A percentile compares a stretch with the other conserved stretches of the same genome.
These are phyloP conservation scores for Pseudevernia furfuracea DNA, from an alignment of 495 filamentous ascomycete genomes.

Conservation along the genomic window DNA sequence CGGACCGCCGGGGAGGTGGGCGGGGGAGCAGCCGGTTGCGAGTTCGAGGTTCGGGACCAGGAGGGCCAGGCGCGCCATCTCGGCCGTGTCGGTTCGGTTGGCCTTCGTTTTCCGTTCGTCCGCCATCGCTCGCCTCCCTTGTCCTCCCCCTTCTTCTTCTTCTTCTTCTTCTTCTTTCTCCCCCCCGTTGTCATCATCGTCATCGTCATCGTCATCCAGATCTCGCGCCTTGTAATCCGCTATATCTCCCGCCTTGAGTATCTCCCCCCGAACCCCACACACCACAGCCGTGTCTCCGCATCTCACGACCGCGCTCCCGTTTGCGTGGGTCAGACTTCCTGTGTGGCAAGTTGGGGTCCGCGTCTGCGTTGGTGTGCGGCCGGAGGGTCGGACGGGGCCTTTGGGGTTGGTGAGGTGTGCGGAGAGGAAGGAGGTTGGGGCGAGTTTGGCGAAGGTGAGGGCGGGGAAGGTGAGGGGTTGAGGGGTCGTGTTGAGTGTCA, in stretches of 20 bases:
- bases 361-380: constrained; percentile 59
- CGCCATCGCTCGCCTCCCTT: too few relatives aligned
- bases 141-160: too few relatives aligned
- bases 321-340: constrained; percentile 72
- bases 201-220: constrained; percentile 18
- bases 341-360: constrained; percentile 66
- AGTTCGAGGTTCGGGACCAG: constrained; percentile 91
- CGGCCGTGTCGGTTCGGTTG: constrained; percentile 44
- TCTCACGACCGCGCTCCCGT: constrained; percentile 82
- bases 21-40: constrained; percentile 77
- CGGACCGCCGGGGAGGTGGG: constrained; percentile 73
- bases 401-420: constrained; percentile 65
- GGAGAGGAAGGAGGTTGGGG: constrained; percentile 81
- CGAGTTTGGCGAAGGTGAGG: constrained; percentile 79
- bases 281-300: constrained; percentile 85
- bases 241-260: constrained; percentile 42
- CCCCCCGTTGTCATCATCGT: constrained; percentile 15
- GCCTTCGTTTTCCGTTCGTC: constrained; percentile 16
- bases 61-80: constrained; percentile 55
- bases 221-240: constrained; percentile 23
- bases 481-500: neutral
- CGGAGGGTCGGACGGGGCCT: constrained; percentile 64
- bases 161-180: constrained; percentile 20
- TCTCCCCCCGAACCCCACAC: constrained; percentile 81
- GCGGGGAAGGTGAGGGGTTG: constrained; percentile 47